Percentiles rank a stretch among this genome's conserved stretches.
Conservation (phyloP, 192 early-diverging fungal species). For the Nowakowskiella sp. region DNA sequence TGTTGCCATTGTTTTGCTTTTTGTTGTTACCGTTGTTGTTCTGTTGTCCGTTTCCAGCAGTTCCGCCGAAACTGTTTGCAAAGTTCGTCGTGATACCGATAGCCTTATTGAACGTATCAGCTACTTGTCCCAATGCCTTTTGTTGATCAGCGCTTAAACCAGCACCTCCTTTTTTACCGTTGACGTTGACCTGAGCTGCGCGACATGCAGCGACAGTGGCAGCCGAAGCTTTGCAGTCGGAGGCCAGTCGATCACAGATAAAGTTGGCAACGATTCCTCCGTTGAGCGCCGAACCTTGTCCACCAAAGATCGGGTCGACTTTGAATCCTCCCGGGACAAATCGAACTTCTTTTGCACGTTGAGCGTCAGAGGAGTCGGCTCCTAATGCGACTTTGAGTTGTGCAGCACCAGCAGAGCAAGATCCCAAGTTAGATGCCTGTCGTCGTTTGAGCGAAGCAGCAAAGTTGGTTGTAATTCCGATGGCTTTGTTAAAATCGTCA, state of each 20-base stretch:
- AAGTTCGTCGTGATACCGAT: conserved; percentile 1
- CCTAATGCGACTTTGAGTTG: neutral
- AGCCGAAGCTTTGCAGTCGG: neutral
- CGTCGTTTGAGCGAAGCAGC: no score
- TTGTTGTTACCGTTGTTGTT: neutral
- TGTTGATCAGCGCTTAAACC: neutral
- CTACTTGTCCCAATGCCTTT: neutral
- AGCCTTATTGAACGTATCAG: conserved; percentile 7
- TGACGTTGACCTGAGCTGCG: neutral
- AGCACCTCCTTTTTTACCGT: neutral
- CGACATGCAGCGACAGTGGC: neutral
- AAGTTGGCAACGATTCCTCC: neutral
- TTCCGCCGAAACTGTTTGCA: neutral
- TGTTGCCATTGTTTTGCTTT: neutral
- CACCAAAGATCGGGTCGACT: neutral
- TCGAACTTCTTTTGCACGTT: neutral
- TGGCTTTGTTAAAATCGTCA: conserved; percentile 20
- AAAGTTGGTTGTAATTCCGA: conserved; percentile 24
- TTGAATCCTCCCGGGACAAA: neutral
- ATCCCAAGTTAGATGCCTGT: no score
- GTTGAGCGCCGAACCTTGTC: neutral
- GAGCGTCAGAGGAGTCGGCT: neutral
- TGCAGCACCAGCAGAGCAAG: no score
- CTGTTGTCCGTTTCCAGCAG: no score
- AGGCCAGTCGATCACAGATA: neutral